A percentile compares a stretch with the other conserved stretches of the same genome.
These are phyloP conservation scores for Chaetomium cochliodes DNA, from an alignment of 495 filamentous ascomycete species.

Conservation along the genomic window DNA sequence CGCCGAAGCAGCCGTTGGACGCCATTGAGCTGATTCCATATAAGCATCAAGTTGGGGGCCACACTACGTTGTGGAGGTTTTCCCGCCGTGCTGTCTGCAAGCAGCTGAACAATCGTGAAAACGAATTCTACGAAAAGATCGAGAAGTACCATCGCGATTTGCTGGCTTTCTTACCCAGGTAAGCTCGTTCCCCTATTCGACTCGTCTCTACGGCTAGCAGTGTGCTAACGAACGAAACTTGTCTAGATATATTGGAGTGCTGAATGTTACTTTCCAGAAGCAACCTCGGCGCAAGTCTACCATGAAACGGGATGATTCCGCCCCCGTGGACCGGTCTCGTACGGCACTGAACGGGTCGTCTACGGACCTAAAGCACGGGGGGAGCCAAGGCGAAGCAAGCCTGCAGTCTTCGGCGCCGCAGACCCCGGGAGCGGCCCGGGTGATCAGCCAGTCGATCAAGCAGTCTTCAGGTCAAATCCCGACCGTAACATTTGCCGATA, in stretches of 20 bases:
- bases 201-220: not conserved
- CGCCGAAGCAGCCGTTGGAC: conserved; percentile 65
- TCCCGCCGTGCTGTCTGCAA: conserved; percentile 95
- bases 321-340: conserved; percentile 22
- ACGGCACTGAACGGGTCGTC: conserved; percentile 13
- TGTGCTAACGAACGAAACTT: conserved; percentile 13
- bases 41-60: conserved; percentile 93
- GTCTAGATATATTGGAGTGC: conserved; percentile 86
- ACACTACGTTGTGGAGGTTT: conserved; percentile 94
- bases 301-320: conserved; percentile 44
- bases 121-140: conserved; percentile 96
- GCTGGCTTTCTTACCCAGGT: conserved; percentile 89
- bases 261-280: conserved; percentile 96
- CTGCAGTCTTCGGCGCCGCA: conserved; percentile 17
- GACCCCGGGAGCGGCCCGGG: conserved; percentile 45
- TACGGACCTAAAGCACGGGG: conserved; percentile 22
- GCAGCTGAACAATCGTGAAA: conserved; percentile 93
- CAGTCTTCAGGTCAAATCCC: conserved; percentile 59
- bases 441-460: conserved; percentile 76
- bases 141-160: conserved; percentile 87
- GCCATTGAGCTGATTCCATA: conserved; percentile 97
- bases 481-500: conserved; percentile 92
- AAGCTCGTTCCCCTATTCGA: conserved; percentile 40
- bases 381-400: conserved; percentile 7
- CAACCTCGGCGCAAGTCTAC: conserved; percentile 65